Evolutionary conservation across 257 asterid genomes (phyloP).

Genomic region (Leonotis leonurus): DNA sequence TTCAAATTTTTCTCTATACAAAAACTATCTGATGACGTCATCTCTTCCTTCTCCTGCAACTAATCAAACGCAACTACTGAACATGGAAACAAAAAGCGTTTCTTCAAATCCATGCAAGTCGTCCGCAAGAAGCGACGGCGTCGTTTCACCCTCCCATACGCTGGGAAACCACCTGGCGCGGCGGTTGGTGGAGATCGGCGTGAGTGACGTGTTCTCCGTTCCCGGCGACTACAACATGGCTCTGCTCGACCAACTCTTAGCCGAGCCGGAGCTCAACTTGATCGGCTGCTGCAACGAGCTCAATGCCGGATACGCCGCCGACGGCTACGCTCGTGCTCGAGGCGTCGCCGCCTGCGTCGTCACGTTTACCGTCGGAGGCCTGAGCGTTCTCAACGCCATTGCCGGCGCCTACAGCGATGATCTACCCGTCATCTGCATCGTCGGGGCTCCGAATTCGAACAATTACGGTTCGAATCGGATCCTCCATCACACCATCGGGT

Average conservation of each 20-base stretch:
- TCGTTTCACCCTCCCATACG: slow-evolving; percentile 13
- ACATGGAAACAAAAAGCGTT: slow-evolving; percentile 14
- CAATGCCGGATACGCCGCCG: slow-evolving; percentile 41
- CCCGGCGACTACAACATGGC: slow-evolving; percentile 33
- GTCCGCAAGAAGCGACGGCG: slow-evolving; percentile 7
- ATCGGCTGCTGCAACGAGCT: slow-evolving; percentile 43
- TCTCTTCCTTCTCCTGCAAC: not conserved
- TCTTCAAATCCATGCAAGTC: slow-evolving; percentile 6
- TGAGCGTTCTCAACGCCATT: slow-evolving; percentile 33
- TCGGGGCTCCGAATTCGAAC: slow-evolving; percentile 35
- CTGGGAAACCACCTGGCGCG: slow-evolving; percentile 38
- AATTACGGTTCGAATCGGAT: slow-evolving; percentile 34
- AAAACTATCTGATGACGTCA: no score
- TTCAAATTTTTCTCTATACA: no score
- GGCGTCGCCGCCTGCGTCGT: slow-evolving; percentile 36
- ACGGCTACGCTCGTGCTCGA: slow-evolving; percentile 35
- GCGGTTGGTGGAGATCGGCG: slow-evolving; percentile 32
- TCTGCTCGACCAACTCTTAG: slow-evolving; percentile 31
- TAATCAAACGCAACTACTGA: not conserved
- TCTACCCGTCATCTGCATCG: slow-evolving; percentile 34
- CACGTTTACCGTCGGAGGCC: slow-evolving; percentile 35
- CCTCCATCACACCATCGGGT: slow-evolving; percentile 35
- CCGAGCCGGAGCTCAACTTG: slow-evolving; percentile 33
- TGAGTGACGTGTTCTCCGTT: slow-evolving; percentile 31
- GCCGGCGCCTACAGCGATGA: slow-evolving; percentile 36